Conservation (phyloP, 2,329 filamentous ascomycete species). For the Colletotrichum magnum region DNA sequence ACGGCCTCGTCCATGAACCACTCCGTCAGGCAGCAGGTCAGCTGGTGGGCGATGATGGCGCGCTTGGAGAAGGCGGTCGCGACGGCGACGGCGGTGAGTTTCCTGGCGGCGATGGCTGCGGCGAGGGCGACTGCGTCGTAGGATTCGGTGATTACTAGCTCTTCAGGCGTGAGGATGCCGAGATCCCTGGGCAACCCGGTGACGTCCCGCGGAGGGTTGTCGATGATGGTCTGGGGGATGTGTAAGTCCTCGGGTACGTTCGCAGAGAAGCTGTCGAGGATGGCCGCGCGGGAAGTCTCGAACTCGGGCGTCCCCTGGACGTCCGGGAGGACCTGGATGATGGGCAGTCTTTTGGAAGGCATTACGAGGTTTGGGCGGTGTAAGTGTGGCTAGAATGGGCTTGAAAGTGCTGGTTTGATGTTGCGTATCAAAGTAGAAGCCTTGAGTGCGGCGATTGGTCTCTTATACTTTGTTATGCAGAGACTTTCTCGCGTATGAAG, state of each 20-base stretch:
- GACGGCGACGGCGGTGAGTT: constrained; percentile 56
- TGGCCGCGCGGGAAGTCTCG: constrained; percentile 42
- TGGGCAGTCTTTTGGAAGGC: neutral
- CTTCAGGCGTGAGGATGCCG: constrained; percentile 59
- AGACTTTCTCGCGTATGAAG: too few species aligned
- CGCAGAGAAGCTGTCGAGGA: constrained; percentile 49
- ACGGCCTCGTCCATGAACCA: constrained; percentile 60
- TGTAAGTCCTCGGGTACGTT: constrained; percentile 49
- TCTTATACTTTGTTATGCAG: neutral
- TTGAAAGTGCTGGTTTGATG: too few species aligned
- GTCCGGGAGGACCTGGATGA: neutral
- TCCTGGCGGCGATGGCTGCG: constrained; percentile 52
- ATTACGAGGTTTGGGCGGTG: neutral
- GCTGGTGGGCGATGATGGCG: constrained; percentile 47
- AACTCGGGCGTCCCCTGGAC: constrained; percentile 44
- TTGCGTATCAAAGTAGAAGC: too few species aligned
- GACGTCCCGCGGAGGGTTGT: constrained; percentile 45
- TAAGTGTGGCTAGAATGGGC: neutral
- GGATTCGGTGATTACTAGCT: constrained; percentile 63
- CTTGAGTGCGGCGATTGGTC: neutral
- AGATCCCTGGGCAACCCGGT: constrained; percentile 53
- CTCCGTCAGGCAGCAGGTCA: constrained; percentile 57
- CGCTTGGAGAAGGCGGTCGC: constrained; percentile 49
- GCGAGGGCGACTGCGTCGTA: constrained; percentile 60
- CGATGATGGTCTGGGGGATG: constrained; percentile 47